These are phyloP conservation scores for Phytophthora podocarpi DNA, from an alignment of 352 stramenopile species.

Conservation along the genomic window DNA sequence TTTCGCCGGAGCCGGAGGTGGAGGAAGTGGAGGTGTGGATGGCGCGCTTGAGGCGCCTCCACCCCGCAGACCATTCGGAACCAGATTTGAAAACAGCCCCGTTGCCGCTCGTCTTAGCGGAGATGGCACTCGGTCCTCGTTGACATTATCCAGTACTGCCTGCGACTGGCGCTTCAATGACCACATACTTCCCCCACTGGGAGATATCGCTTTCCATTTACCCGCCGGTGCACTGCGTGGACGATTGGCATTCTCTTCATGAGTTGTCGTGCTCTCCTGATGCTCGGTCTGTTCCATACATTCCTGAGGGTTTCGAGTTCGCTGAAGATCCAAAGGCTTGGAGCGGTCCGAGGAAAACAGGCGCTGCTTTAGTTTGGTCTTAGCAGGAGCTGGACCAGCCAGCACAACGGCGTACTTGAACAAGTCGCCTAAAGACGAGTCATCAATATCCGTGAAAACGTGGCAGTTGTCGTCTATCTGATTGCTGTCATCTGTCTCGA, in stretches of 20 bases:
- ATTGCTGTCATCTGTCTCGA: conserved; percentile 28
- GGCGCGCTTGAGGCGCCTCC: conserved; percentile 20
- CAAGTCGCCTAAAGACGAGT: conserved; percentile 55
- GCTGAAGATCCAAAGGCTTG: conserved; percentile 49
- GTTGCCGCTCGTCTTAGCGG: conserved; percentile 30
- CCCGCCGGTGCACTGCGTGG: conserved; percentile 13
- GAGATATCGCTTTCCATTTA: conserved; percentile 36
- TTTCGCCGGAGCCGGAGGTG: conserved; percentile 9
- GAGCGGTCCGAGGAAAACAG: conserved; percentile 40
- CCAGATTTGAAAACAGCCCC: conserved; percentile 43
- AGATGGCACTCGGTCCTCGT: conserved; percentile 31
- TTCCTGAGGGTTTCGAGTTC: conserved; percentile 48
- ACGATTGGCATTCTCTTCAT: conserved; percentile 15
- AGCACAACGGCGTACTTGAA: conserved; percentile 81
- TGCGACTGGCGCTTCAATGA: conserved; percentile 33
- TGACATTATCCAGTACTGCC: conserved; percentile 33
- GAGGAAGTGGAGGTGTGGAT: conserved; percentile 25
- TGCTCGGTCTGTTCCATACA: conserved; percentile 28
- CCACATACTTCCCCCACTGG: conserved; percentile 26
- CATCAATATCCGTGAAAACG: conserved; percentile 41
- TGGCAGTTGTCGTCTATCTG: conserved; percentile 36
- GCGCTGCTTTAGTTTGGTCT: conserved; percentile 38
- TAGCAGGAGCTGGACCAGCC: conserved; percentile 45
- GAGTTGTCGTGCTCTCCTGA: conserved; percentile 4
- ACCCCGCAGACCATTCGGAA: conserved; percentile 35